A percentile compares a stretch with the other conserved stretches of the same genome.
phyloP scores from a whole-genome alignment of 768 basidiomycete species.

The Tulasnella sp. region DNA sequence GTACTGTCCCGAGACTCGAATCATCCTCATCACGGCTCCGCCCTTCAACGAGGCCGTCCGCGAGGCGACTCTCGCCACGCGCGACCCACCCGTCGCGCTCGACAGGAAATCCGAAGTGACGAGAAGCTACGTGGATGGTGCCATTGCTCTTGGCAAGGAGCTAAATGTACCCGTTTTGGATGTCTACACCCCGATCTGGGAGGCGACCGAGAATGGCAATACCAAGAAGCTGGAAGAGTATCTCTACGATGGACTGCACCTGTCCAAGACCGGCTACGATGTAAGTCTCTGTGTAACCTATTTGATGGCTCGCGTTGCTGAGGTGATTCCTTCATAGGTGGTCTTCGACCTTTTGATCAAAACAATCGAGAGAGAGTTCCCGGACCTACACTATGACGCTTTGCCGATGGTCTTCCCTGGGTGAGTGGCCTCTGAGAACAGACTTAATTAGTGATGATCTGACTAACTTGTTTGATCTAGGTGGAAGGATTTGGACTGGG shows the following conservation, averaged over 20 bases:
- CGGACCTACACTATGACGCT: conserved; percentile 57
- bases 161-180: conserved; percentile 56
- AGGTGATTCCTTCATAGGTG: conserved; percentile 33
- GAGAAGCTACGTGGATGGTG: conserved; percentile 57
- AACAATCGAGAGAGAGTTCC: conserved; percentile 45
- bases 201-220: conserved; percentile 46
- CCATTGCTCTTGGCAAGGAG: conserved; percentile 44
- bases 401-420: conserved; percentile 45
- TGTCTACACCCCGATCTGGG: conserved; percentile 61
- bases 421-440: conserved; percentile 32
- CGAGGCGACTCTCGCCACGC: conserved; percentile 36
- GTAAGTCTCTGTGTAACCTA: conserved; percentile 32
- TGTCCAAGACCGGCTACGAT: conserved; percentile 61
- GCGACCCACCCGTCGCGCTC: conserved; percentile 38
- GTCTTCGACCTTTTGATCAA: conserved; percentile 53
- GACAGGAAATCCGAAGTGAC: conserved; percentile 57
- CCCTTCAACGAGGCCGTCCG: conserved; percentile 62
- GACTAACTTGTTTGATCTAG: background rate
- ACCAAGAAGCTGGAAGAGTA: conserved; percentile 41
- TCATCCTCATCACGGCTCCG: conserved; percentile 77
- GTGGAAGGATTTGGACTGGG: conserved; percentile 1
- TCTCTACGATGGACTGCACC: conserved; percentile 68
- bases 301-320: background rate
- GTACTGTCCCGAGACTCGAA: conserved; percentile 58
- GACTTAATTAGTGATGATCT: background rate